These are phyloP conservation scores for Coemansia sp. DNA, from an alignment of 192 early-diverging fungal genomes.

Conservation along the genomic window DNA sequence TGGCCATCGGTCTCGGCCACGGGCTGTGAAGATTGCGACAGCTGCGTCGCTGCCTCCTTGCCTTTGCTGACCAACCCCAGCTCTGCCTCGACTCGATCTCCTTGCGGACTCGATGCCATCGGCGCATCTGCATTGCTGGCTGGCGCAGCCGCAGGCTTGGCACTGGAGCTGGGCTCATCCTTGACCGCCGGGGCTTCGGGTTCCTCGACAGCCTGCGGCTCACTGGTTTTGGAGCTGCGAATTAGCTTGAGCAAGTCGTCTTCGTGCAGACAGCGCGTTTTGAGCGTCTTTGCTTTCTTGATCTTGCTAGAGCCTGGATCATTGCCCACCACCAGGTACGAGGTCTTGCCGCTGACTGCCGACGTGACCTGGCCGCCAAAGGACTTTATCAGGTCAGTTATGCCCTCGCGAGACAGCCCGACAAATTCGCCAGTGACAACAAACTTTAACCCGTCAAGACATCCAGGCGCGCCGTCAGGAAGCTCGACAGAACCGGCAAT, in stretches of 20 bases:
- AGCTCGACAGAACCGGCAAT: conserved; percentile 62
- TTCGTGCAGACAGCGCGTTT: conserved; percentile 73
- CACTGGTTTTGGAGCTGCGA: conserved; percentile 35
- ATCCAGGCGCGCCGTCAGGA: conserved; percentile 70
- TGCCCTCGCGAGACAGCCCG: conserved; percentile 69
- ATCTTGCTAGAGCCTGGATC: conserved; percentile 84
- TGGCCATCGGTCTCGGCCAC: background rate
- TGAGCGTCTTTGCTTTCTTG: conserved; percentile 66
- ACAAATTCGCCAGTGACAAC: conserved; percentile 90
- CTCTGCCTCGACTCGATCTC: too few species aligned
- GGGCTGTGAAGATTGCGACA: background rate
- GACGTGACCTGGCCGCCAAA: conserved; percentile 81
- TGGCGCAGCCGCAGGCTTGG: background rate
- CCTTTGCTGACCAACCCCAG: background rate
- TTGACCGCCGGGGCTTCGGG: background rate
- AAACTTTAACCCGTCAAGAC: conserved; percentile 71
- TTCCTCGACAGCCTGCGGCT: background rate
- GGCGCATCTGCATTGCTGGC: background rate
- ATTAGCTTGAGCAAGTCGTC: conserved; percentile 82
- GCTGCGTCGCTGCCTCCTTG: background rate
- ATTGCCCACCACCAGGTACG: conserved; percentile 79
- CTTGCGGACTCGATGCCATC: too few species aligned
- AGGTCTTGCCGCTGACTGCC: conserved; percentile 74
- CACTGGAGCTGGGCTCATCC: background rate
- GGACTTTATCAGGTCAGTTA: conserved; percentile 78